phyloP scores from a whole-genome alignment of 2,329 filamentous ascomycete species.

The Aspergillus hortae region DNA sequence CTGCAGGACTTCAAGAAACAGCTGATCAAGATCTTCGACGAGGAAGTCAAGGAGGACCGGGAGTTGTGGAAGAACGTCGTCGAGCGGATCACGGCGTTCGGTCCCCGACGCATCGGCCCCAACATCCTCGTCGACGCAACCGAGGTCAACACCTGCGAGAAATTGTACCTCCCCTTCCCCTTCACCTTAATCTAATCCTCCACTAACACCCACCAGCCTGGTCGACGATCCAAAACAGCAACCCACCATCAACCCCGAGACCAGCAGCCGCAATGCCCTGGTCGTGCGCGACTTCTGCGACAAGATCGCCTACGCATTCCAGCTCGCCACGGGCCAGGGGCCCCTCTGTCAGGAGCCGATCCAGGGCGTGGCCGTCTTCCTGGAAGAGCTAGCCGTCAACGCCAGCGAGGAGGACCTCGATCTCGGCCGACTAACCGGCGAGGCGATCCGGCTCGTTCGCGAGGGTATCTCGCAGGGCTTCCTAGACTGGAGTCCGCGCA shows the following conservation, averaged over 20 bases:
- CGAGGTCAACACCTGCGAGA: conserved; percentile 64
- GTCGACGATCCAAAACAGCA: conserved; percentile 35
- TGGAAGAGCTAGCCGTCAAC: conserved; percentile 71
- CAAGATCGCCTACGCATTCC: conserved; percentile 91
- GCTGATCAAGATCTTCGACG: conserved; percentile 62
- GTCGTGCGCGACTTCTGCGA: conserved; percentile 70
- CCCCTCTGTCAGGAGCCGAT: conserved; percentile 90
- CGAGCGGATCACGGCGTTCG: conserved; percentile 84
- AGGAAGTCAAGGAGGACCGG: conserved; percentile 65
- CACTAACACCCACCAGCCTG: conserved; percentile 25
- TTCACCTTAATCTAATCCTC: background rate
- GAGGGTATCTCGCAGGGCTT: conserved; percentile 81
- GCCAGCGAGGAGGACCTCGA: conserved; percentile 53
- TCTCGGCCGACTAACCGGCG: conserved; percentile 79
- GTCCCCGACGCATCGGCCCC: conserved; percentile 76
- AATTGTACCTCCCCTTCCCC: conserved; percentile 56
- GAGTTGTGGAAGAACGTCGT: conserved; percentile 75
- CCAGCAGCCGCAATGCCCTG: conserved; percentile 24
- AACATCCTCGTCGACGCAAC: conserved; percentile 89
- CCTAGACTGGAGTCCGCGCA: conserved; percentile 91
- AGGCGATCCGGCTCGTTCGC: conserved; percentile 86
- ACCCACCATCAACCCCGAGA: conserved; percentile 21
- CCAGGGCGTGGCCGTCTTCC: conserved; percentile 85
- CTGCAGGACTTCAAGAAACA: conserved; percentile 73
- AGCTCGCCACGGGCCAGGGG: conserved; percentile 82